Percentiles rank a stretch among this genome's conserved stretches.
phyloP scores from a whole-genome alignment of 1,139 yeast species.

The Kodamaea plutei region DNA sequence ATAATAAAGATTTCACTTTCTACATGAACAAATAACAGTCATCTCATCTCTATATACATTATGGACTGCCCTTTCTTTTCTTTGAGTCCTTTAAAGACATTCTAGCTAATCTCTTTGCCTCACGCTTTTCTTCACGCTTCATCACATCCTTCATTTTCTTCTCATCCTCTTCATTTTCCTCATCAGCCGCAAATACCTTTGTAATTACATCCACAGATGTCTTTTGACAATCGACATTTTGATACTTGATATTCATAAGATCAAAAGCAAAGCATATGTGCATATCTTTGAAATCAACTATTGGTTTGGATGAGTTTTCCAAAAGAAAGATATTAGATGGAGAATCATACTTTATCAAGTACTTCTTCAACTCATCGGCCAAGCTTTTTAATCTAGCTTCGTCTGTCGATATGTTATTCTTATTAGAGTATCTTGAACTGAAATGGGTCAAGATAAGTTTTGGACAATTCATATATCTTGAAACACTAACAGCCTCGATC shows the following conservation, averaged over 20 bases:
- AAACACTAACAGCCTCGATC: slow-evolving; percentile 75
- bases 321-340: slow-evolving; percentile 26
- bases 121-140: slow-evolving; percentile 30
- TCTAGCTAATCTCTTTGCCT: slow-evolving; percentile 33
- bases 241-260: slow-evolving; percentile 31
- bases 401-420: slow-evolving; percentile 42
- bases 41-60: too few relatives aligned
- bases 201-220: slow-evolving; percentile 17
- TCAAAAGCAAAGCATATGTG: slow-evolving; percentile 43
- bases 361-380: slow-evolving; percentile 23
- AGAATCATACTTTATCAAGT: slow-evolving; percentile 19
- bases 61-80: slow-evolving; percentile 9
- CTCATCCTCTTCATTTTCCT: slow-evolving; percentile 14
- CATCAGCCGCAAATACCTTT: slow-evolving; percentile 14
- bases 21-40: too few relatives aligned
- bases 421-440: slow-evolving; percentile 80
- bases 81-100: slow-evolving; percentile 14
- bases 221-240: slow-evolving; percentile 18
- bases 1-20: too few relatives aligned
- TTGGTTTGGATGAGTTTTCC: slow-evolving; percentile 10
- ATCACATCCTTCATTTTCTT: slow-evolving; percentile 20
- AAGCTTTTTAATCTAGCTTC: slow-evolving; percentile 19
- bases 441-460: slow-evolving; percentile 83
- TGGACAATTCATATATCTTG: slow-evolving; percentile 66
- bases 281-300: slow-evolving; percentile 24